A percentile compares a stretch with the other conserved stretches of the same genome.
Conservation (phyloP, 2,329 filamentous ascomycete genomes). For the Tolypocladium guangdongense region DNA sequence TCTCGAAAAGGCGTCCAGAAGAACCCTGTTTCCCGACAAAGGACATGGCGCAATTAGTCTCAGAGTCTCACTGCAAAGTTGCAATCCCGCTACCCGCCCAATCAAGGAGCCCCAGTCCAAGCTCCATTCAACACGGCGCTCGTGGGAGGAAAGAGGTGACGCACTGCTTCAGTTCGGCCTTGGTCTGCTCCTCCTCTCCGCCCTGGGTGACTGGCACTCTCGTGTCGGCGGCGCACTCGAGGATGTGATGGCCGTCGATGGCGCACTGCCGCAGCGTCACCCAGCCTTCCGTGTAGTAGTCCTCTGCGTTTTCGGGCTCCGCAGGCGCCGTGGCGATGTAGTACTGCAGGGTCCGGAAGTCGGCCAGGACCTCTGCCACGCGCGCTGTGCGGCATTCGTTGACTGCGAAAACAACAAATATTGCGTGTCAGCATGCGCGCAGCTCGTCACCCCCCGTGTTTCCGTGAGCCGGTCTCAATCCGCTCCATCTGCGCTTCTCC, state of each 20-base stretch:
- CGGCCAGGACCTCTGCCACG: constrained; percentile 50
- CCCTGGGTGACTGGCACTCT: constrained; percentile 41
- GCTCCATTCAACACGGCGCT: background rate
- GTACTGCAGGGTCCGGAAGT: constrained; percentile 52
- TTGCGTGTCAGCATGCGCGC: background rate
- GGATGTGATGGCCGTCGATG: constrained; percentile 52
- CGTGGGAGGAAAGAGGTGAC: constrained; percentile 12
- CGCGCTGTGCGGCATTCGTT: constrained; percentile 49
- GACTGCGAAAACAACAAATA: constrained; percentile 28
- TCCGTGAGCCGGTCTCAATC: too few species aligned
- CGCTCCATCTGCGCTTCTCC: background rate
- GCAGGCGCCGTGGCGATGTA: constrained; percentile 47
- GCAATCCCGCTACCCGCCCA: background rate
- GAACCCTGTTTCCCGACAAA: constrained; percentile 28
- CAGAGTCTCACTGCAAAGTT: background rate
- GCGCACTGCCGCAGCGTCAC: constrained; percentile 49
- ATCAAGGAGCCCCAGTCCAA: background rate
- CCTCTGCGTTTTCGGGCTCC: constrained; percentile 42
- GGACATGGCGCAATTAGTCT: background rate
- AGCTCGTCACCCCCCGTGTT: background rate
- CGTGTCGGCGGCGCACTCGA: constrained; percentile 53
- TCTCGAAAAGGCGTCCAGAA: constrained; percentile 49
- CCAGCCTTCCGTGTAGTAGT: constrained; percentile 56
- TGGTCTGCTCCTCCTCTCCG: constrained; percentile 47
- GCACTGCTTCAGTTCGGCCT: constrained; percentile 53